Conservation (phyloP, 2,329 filamentous ascomycete genomes). For the Ophiostoma piceae region DNA sequence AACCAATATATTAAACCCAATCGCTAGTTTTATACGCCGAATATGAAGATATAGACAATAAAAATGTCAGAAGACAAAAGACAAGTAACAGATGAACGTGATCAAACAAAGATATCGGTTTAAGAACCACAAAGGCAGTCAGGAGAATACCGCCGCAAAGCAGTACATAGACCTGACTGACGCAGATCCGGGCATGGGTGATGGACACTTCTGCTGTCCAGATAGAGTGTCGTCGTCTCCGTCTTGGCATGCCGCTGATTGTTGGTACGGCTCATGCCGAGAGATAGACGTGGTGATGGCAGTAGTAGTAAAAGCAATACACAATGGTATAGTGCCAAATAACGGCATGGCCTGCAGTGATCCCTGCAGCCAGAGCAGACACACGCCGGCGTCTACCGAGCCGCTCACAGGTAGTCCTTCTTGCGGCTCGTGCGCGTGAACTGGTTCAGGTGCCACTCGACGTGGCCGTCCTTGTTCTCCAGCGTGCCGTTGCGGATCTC, state of each 20-base stretch:
- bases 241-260: constrained; percentile 7
- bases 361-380: neutral
- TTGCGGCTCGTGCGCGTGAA: constrained; percentile 91
- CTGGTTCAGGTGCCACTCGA: constrained; percentile 94
- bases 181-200: neutral
- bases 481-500: constrained; percentile 87
- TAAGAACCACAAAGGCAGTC: too few relatives aligned
- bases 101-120: neutral
- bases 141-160: neutral
- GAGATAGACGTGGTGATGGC: neutral
- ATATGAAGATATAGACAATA: constrained; percentile 3
- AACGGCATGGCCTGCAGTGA: neutral
- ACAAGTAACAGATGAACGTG: neutral
- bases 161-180: neutral
- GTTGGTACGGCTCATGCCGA: neutral
- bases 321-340: neutral
- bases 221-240: neutral
- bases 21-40: constrained; percentile 3
- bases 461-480: constrained; percentile 90
- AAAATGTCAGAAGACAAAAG: neutral
- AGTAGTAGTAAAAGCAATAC: neutral
- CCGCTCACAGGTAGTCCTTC: constrained; percentile 79
- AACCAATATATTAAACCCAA: constrained; percentile 14
- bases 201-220: neutral
- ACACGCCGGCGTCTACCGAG: neutral